Evolutionary conservation across 2,329 filamentous ascomycete genomes (phyloP).

Genomic region (Cadophora sp.): DNA sequence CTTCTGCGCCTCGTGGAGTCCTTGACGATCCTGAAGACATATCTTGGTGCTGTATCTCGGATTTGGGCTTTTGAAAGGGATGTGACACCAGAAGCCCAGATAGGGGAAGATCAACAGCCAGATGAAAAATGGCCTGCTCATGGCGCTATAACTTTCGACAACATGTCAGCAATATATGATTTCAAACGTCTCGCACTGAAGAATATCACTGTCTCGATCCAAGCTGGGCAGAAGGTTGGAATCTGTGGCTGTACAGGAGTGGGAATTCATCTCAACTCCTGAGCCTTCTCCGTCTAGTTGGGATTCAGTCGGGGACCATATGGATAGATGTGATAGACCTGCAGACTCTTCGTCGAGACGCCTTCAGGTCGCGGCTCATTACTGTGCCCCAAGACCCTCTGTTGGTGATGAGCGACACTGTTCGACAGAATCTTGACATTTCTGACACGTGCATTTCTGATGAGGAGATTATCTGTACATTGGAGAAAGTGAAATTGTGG

Average conservation of each 20-base stretch:
- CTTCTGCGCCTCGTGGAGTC: neutral
- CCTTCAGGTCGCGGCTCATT: neutral
- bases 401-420: neutral
- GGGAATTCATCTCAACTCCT: neutral
- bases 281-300: neutral
- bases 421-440: neutral
- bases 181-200: neutral
- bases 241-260: neutral
- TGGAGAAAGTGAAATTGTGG: neutral
- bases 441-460: neutral
- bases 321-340: neutral
- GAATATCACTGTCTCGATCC: neutral
- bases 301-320: neutral
- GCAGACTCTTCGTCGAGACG: neutral
- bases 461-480: neutral
- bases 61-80: neutral
- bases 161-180: neutral
- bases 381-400: neutral
- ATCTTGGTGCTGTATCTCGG: neutral
- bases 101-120: neutral
- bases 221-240: neutral
- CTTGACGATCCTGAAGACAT: neutral
- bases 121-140: neutral
- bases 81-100: neutral
- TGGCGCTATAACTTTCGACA: neutral